Conservation (phyloP, 164 flowering plant species). For the Aristolochia contorta region DNA sequence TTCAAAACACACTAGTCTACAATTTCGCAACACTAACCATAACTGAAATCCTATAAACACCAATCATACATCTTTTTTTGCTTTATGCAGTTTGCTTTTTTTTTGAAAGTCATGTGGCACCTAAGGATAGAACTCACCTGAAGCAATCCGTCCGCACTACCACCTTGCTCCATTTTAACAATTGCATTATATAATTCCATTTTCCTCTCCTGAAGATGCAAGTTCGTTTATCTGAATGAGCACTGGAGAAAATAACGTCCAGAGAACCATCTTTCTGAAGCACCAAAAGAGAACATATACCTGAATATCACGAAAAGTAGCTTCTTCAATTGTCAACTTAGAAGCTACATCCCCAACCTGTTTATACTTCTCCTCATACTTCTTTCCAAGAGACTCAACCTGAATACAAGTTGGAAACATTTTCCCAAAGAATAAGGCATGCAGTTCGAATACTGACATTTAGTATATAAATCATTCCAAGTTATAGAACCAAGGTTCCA, state of each 20-base stretch:
- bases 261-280: neutral
- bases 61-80: too few relatives aligned
- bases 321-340: conserved; percentile 86
- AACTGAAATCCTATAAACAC: too few relatives aligned
- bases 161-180: conserved; percentile 74
- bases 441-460: too few relatives aligned
- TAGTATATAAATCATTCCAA: too few relatives aligned
- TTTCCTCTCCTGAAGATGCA: conserved; percentile 53
- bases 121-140: conserved; percentile 38
- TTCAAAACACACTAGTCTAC: too few relatives aligned
- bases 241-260: neutral
- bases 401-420: conserved; percentile 13
- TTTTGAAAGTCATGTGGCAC: neutral
- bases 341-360: conserved; percentile 84
- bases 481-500: too few relatives aligned
- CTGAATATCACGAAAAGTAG: conserved; percentile 82
- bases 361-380: conserved; percentile 93
- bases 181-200: conserved; percentile 81
- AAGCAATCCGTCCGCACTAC: conserved; percentile 45
- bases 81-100: neutral
- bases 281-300: conserved; percentile 17
- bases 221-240: neutral
- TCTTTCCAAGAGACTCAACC: conserved; percentile 74
- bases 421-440: too few relatives aligned
- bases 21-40: too few relatives aligned